Conservation (phyloP, 768 basidiomycete genomes). For the Kwoniella dendrophila region DNA sequence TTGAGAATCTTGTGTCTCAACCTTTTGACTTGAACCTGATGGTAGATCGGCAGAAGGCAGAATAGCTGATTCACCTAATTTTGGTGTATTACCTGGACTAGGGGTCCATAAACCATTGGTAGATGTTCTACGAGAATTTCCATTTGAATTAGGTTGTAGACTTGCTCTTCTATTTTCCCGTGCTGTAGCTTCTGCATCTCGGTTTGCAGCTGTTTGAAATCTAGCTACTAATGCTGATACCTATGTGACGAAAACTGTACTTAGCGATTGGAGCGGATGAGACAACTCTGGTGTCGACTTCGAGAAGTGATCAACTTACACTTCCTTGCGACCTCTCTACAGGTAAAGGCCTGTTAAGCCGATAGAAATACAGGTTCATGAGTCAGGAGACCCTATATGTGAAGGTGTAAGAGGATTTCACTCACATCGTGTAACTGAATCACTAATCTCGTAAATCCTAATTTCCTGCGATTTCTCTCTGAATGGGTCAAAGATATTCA, state of each 20-base stretch:
- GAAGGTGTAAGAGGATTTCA: too few relatives aligned
- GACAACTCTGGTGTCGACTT: not conserved
- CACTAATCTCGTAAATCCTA: too few relatives aligned
- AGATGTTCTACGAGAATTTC: constrained; percentile 14
- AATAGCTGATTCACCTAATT: not conserved
- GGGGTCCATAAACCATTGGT: not conserved
- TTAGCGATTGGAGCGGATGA: not conserved
- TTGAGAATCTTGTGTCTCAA: not conserved
- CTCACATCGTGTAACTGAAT: too few relatives aligned
- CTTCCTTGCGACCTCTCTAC: constrained; percentile 47
- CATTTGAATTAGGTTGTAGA: constrained; percentile 1
- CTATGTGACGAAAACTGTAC: constrained; percentile 20
- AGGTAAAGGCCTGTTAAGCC: constrained; percentile 40
- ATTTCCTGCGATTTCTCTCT: too few relatives aligned
- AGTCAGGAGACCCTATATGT: too few relatives aligned
- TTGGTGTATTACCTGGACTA: constrained; percentile 12
- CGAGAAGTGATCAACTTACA: constrained; percentile 21
- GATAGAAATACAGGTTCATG: not conserved
- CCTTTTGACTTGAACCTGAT: not conserved
- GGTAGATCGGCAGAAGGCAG: not conserved
- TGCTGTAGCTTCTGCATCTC: constrained; percentile 30
- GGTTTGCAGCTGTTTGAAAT: constrained; percentile 45
- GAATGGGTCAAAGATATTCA: too few relatives aligned
- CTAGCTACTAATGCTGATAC: constrained; percentile 47
- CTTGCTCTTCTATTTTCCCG: constrained; percentile 19